Conservation (phyloP, 2,329 filamentous ascomycete genomes). For the Fusarium sp. region DNA sequence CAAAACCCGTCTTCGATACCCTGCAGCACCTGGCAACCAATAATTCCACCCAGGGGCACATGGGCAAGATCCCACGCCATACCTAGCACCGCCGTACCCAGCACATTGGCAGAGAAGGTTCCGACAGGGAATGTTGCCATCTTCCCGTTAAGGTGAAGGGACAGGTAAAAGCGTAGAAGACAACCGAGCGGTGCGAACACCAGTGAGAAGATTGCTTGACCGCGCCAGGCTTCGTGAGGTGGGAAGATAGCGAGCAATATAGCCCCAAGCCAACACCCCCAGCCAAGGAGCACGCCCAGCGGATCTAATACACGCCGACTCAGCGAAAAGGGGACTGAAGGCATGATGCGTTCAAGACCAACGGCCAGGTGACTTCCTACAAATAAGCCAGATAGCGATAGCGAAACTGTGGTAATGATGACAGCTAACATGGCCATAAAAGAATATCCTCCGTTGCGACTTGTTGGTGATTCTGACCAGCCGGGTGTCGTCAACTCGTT, state of each 20-base stretch:
- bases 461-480: slow-evolving; percentile 52
- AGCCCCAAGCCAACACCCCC: slow-evolving; percentile 82
- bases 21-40: slow-evolving; percentile 76
- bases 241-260: slow-evolving; percentile 78
- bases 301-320: slow-evolving; percentile 74
- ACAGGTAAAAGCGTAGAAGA: slow-evolving; percentile 78
- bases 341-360: slow-evolving; percentile 67
- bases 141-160: slow-evolving; percentile 76
- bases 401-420: slow-evolving; percentile 75
- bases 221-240: slow-evolving; percentile 80
- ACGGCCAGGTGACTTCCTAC: slow-evolving; percentile 81
- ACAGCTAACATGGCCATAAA: slow-evolving; percentile 85
- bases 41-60: slow-evolving; percentile 63
- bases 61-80: slow-evolving; percentile 85
- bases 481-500: slow-evolving; percentile 71
- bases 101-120: slow-evolving; percentile 84
- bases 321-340: slow-evolving; percentile 68
- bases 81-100: slow-evolving; percentile 79
- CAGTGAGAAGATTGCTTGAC: slow-evolving; percentile 78
- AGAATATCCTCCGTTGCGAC: slow-evolving; percentile 79
- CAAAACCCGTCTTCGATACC: slow-evolving; percentile 77
- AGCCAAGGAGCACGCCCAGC: slow-evolving; percentile 71
- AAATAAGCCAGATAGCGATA: slow-evolving; percentile 77
- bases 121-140: slow-evolving; percentile 80
- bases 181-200: slow-evolving; percentile 87